Base-by-base conservation (phyloP, 2,329 filamentous ascomycete genomes). In the Fusarium denticulatum region DNA sequence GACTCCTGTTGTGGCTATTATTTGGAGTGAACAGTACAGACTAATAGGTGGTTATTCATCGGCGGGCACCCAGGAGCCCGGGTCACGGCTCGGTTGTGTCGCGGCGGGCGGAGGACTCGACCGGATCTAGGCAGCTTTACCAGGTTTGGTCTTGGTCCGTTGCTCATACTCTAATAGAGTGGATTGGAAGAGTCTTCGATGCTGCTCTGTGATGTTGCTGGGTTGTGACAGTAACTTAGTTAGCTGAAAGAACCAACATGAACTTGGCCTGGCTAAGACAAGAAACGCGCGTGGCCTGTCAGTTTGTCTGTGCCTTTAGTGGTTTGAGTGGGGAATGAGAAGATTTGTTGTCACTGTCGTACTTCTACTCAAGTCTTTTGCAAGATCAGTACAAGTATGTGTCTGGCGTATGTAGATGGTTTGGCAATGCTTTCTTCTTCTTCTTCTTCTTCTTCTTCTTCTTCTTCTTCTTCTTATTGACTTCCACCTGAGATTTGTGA, bases 61-160 rank as follows among this genome's bases (percentile, higher is more conserved):
- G 72, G 72, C 60, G 66, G 72, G 72, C 63, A 75, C 72, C 72
- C 72, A 71, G 71, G 64, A 74, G 67, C 72, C 69, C 72, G 68
- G 68, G 64, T 72, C 72, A 67, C 60, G 72, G 72, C 68, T 74
- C 66, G 71, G 71, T 58, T 73, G 62, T 66, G 61, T 73, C 71
- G 70, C 66, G 71, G 71, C 61, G 55, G 46, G 53, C 71, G 71
- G 70, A 47, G 57, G 66, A 73, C 66, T 73, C 61, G 70, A 73
- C 70, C 70, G 70, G 70, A 61, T 49, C 67, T 73, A 73, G 70
- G 47, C 15, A 60, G 64, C 65, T 57, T 57, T 69, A 58, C 70
- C 60, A 59, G 46, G 45, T 53, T 71, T 53, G 59, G 70, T 4
- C 61, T 67, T 67, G 66, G 42, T 50, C 71, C 53, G 50, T 66